These are phyloP conservation scores for Caryopteris hybrid DNA, from an alignment of 305 asterid species.

Conservation along the genomic window DNA sequence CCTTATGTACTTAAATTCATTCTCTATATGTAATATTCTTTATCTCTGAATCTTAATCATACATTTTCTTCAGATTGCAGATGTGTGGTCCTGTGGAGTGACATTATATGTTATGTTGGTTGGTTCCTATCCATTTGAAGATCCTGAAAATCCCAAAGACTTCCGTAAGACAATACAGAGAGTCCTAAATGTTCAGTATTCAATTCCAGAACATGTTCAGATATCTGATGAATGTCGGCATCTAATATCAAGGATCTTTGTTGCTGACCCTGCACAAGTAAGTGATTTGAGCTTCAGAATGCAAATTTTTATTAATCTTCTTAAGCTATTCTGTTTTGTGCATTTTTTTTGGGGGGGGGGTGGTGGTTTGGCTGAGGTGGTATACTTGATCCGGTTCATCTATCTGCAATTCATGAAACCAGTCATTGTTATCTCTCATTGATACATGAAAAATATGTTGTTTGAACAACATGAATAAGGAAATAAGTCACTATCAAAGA, in stretches of 20 bases:
- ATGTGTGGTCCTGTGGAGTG: slow-evolving; percentile 84
- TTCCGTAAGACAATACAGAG: slow-evolving; percentile 64
- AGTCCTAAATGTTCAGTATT: slow-evolving; percentile 57
- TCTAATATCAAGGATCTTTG: slow-evolving; percentile 73
- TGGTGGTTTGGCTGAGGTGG: background rate
- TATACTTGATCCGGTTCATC: background rate
- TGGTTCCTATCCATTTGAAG: slow-evolving; percentile 74
- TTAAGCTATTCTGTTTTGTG: background rate
- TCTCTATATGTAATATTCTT: background rate
- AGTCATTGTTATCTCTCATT: background rate
- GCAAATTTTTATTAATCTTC: background rate
- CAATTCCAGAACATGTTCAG: slow-evolving; percentile 54
- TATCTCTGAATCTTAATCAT: slow-evolving; percentile 1
- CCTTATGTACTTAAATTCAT: background rate
- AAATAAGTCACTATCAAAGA: background rate
- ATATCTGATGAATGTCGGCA: slow-evolving; percentile 63
- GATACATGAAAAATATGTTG: background rate
- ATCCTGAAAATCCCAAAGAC: slow-evolving; percentile 66
- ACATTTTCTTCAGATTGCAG: slow-evolving; percentile 55
- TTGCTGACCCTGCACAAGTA: slow-evolving; percentile 67
- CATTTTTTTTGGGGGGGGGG: background rate
- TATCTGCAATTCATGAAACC: background rate
- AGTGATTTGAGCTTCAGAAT: slow-evolving; percentile 19
- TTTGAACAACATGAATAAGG: background rate
- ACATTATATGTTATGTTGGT: slow-evolving; percentile 70